Evolutionary conservation across 2,329 filamentous ascomycete species (phyloP).

Genomic region (Fusarium tanahbumbuense): DNA sequence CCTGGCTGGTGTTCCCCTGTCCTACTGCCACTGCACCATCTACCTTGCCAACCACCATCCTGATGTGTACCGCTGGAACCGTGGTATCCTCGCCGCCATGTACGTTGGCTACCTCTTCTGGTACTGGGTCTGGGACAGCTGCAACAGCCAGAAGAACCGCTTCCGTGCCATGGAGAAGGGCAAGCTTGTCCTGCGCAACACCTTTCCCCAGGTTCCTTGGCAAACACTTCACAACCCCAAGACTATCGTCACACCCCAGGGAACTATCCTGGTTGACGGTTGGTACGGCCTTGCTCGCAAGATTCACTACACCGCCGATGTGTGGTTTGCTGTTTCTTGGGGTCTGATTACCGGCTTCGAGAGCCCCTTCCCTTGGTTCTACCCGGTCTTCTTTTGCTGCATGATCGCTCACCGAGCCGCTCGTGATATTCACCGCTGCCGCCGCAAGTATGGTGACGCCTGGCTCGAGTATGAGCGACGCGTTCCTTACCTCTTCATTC

Average conservation of each 20-base stretch:
- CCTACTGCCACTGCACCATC: slow-evolving; percentile 93
- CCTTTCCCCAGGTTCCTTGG: slow-evolving; percentile 93
- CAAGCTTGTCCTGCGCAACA: slow-evolving; percentile 74
- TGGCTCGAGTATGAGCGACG: slow-evolving; percentile 83
- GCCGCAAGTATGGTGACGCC: slow-evolving; percentile 81
- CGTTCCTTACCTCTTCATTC: slow-evolving; percentile 88
- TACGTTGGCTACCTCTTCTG: slow-evolving; percentile 80
- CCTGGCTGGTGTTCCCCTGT: slow-evolving; percentile 87
- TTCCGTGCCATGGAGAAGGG: slow-evolving; percentile 86
- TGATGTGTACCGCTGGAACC: slow-evolving; percentile 80
- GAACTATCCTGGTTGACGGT: slow-evolving; percentile 83
- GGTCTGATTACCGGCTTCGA: slow-evolving; percentile 64
- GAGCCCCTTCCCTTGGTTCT: slow-evolving; percentile 92
- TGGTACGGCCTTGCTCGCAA: slow-evolving; percentile 84
- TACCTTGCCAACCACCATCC: slow-evolving; percentile 88
- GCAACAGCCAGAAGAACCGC: slow-evolving; percentile 93
- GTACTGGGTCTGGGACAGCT: slow-evolving; percentile 94
- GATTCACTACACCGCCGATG: slow-evolving; percentile 63
- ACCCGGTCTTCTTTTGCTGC: slow-evolving; percentile 81
- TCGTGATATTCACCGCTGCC: slow-evolving; percentile 82
- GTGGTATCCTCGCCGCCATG: slow-evolving; percentile 71
- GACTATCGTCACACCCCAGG: slow-evolving; percentile 77
- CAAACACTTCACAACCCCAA: slow-evolving; percentile 84
- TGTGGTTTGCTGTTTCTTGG: slow-evolving; percentile 63
- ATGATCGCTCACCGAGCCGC: slow-evolving; percentile 86